Evolutionary conservation across 495 filamentous ascomycete species (phyloP).

Genomic region (Sphaerosporella brunnea): DNA sequence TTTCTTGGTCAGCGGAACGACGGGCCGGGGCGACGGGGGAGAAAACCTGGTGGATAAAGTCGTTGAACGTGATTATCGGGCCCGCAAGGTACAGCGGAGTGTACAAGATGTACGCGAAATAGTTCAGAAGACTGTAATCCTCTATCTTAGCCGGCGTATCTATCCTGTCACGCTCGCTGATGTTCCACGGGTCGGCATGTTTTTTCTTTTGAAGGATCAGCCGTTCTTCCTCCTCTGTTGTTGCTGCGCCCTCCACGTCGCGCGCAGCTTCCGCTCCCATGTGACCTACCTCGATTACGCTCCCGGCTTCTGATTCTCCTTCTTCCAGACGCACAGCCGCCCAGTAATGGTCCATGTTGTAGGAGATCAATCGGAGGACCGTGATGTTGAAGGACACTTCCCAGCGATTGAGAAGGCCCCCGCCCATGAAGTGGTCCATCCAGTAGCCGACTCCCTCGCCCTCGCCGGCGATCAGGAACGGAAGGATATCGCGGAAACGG

Average conservation of each 20-base stretch:
- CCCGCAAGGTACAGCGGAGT: constrained; percentile 83
- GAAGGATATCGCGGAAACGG: constrained; percentile 43
- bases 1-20: constrained; percentile 43
- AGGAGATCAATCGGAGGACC: constrained; percentile 80
- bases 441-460: constrained; percentile 24
- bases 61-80: constrained; percentile 93
- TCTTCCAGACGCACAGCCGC: constrained; percentile 42
- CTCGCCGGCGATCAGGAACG: constrained; percentile 31
- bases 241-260: constrained; percentile 34
- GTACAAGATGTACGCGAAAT: constrained; percentile 75
- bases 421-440: constrained; percentile 32
- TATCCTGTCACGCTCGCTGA: constrained; percentile 78
- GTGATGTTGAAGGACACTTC: constrained; percentile 95
- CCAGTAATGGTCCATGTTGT: constrained; percentile 97
- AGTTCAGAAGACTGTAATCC: constrained; percentile 67
- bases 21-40: constrained; percentile 26
- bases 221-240: constrained; percentile 9
- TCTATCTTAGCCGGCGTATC: constrained; percentile 47
- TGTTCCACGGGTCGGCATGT: constrained; percentile 64
- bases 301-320: constrained; percentile 32
- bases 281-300: constrained; percentile 63
- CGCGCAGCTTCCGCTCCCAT: neutral
- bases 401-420: constrained; percentile 75
- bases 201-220: constrained; percentile 63
- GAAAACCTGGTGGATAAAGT: constrained; percentile 67